Base-by-base conservation (phyloP, 2,329 filamentous ascomycete genomes). In the Cladosporium sp. region DNA sequence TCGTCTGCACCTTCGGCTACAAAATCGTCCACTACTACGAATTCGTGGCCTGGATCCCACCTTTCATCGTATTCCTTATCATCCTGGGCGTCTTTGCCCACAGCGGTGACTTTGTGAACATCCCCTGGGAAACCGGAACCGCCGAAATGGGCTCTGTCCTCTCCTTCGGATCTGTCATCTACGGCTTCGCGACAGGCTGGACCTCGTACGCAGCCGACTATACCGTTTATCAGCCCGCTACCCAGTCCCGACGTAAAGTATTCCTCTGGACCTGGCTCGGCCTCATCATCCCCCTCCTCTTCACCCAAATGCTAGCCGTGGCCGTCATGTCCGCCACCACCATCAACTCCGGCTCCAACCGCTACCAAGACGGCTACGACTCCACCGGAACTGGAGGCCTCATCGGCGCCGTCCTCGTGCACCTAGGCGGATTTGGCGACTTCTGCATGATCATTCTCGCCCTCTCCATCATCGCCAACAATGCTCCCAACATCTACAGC, bases 21-120 rank as follows among this genome's bases (percentile, higher is more conserved):
- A 83, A 85, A 71, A 74, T 91, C 35, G 88, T 94, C 2, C 90
- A 93, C 73, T 74, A 75, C 10, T 94, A 92, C 73, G 89, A 93
- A 70, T 83, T 85, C 70, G 91, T 78, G 77, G 86, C 79, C 59
- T 93, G 84, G 88, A 82, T 89, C 48, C 88, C 90, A 0, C 84
- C 85, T 51, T 82, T 85, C 64, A 83, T 91, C 66, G 83, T 91
- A 64, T 89, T 91, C 74, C 71, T 91, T 57, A 85, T 92, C 62
- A 79, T 88, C 1, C 76, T 89, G 3, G 88, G 87, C 17, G 78
- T 79, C 48, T 90, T 89, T 62, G 86, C 83, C 13, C 82, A 85
- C 68, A 86, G 83, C 0, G 86, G 85, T 13, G 78, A 83, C 49
- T 90, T 90, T 68, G 69, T 78, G 57, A 83, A 82, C 65, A 71